These are phyloP conservation scores for Athelia sp. DNA, from an alignment of 1,284 basidiomycete species.

Conservation along the genomic window DNA sequence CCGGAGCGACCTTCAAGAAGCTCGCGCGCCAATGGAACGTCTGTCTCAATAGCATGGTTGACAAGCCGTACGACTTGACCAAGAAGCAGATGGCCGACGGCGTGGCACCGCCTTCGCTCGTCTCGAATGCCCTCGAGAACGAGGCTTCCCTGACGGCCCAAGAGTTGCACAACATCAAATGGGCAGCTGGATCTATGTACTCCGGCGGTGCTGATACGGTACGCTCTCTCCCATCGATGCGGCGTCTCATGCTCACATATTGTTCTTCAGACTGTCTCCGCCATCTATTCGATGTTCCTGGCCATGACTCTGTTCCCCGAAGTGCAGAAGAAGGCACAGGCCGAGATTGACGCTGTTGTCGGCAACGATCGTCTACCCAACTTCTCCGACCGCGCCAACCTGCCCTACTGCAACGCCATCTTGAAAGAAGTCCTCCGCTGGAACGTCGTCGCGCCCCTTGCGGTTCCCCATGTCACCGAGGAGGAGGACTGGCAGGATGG, in stretches of 20 bases:
- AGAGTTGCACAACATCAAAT: slow-evolving; percentile 52
- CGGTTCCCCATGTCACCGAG: slow-evolving; percentile 45
- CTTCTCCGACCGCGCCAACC: slow-evolving; percentile 49
- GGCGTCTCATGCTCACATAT: neutral
- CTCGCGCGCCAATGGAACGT: slow-evolving; percentile 12
- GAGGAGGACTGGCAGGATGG: slow-evolving; percentile 51
- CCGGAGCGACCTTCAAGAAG: slow-evolving; percentile 20
- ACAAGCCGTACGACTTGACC: slow-evolving; percentile 12
- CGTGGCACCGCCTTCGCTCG: slow-evolving; percentile 44
- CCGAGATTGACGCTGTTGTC: slow-evolving; percentile 59
- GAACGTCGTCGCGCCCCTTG: slow-evolving; percentile 47
- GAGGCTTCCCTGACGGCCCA: slow-evolving; percentile 35
- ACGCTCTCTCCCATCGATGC: slow-evolving; percentile 13
- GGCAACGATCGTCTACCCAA: slow-evolving; percentile 57
- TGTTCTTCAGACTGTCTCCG: slow-evolving; percentile 39
- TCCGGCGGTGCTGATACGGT: slow-evolving; percentile 52
- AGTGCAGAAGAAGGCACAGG: slow-evolving; percentile 48
- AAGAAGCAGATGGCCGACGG: slow-evolving; percentile 31
- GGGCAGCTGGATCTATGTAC: slow-evolving; percentile 57
- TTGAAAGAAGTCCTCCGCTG: slow-evolving; percentile 61
- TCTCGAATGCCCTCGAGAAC: slow-evolving; percentile 43
- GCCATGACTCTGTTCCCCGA: slow-evolving; percentile 49
- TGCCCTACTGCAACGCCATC: slow-evolving; percentile 60
- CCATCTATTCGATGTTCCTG: slow-evolving; percentile 47
- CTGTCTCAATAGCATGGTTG: slow-evolving; percentile 12